Base-by-base conservation (phyloP, 345 rosid species). In the Pelargonium nanum region DNA sequence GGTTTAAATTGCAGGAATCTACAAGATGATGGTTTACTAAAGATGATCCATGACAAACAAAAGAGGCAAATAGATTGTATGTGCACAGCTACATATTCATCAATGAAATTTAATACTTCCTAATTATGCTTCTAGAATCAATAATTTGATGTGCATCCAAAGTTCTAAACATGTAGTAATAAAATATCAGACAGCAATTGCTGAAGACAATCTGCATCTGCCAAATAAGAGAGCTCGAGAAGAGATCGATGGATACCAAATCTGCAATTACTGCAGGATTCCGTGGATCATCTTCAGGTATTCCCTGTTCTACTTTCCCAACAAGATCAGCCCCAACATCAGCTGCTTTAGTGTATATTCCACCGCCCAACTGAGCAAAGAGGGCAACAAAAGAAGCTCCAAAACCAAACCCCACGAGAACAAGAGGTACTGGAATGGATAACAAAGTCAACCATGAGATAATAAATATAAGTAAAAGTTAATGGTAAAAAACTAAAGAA, bases 241-340 rank as follows among this genome's bases (percentile, higher is more conserved):
- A 60, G 56, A 64, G 57, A 21, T n/a, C n/a, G n/a, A n/a, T 6
- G 52, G 44, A 59, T 88, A 93, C 99, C 99, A 93, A 74, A 88
- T 93, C 97, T 54, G 99, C 99, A 65, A 93, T 90, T 53, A 93
- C 97, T 20, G 99, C 96, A 67, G 99, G 97, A 77, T 93, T 93
- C 63, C 99, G 82, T 63, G 99, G 99, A 81, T 93, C 99, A 83
- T 93, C 99, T 81, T 93, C 99, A 3, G 99, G 99, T 72, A 93
- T 93, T 58, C 99, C 99, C 82, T 90, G 97, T 77, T 93, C 99
- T 34, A 93, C 92, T 93, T 93, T 90, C 65, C 99, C 99, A 61
- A 93, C 99, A 28, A 93, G 97, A 68, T 93, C 99, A 67, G 99
- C 99, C 63, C 97, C 99, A 59, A 93, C 97, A 83, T 93, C 99